Percentiles rank a stretch among this genome's conserved stretches.
These are phyloP conservation scores for Chionographis japonica DNA, from an alignment of 106 monocot genomes.

Conservation along the genomic window DNA sequence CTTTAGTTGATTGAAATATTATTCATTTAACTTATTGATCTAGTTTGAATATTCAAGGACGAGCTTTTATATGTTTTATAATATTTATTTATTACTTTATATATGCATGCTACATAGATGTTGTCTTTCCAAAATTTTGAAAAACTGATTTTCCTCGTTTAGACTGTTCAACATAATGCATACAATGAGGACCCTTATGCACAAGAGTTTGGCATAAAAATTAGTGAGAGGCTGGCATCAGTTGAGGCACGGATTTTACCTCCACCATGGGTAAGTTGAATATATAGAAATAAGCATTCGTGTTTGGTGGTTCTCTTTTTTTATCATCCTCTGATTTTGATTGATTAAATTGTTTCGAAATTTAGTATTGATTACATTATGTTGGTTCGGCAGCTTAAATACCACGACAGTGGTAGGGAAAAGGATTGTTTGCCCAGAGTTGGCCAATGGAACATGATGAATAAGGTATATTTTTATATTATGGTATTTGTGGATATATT, in stretches of 20 bases:
- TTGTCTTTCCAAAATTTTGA: too few species aligned
- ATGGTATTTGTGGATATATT: background rate
- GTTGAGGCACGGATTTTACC: slow-evolving; percentile 94
- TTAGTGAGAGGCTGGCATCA: slow-evolving; percentile 75
- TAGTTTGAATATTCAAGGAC: too few species aligned
- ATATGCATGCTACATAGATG: too few species aligned
- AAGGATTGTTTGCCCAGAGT: slow-evolving; percentile 77
- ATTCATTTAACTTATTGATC: too few species aligned
- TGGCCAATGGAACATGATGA: slow-evolving; percentile 99
- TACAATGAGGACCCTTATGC: slow-evolving; percentile 84
- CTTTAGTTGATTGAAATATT: too few species aligned
- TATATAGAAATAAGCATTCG: background rate
- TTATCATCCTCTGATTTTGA: background rate
- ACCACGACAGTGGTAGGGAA: slow-evolving; percentile 85
- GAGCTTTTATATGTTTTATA: too few species aligned
- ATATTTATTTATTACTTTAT: too few species aligned
- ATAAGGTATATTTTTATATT: slow-evolving; percentile 56
- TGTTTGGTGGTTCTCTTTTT: background rate
- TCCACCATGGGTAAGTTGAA: slow-evolving; percentile 65
- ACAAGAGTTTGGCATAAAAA: slow-evolving; percentile 88
- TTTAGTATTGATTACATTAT: background rate
- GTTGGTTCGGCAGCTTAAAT: slow-evolving; percentile 58
- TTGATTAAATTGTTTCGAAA: background rate
- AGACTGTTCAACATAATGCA: slow-evolving; percentile 92
- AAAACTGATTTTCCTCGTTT: slow-evolving; percentile 8